These are phyloP conservation scores for Hypericum androsaemum DNA, from an alignment of 345 rosid genomes.

Conservation along the genomic window DNA sequence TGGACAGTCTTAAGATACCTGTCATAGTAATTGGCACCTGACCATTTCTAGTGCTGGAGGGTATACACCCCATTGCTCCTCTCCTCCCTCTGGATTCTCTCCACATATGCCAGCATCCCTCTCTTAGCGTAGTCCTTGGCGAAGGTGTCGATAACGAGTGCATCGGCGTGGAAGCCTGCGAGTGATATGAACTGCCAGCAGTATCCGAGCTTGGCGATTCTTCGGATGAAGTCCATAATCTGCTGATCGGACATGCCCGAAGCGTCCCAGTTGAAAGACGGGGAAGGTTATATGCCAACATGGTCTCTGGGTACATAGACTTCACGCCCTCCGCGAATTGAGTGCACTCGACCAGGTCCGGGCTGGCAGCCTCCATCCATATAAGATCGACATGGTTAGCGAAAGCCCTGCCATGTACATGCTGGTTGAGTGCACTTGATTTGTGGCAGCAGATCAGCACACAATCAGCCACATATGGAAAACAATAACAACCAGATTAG, in stretches of 20 bases:
- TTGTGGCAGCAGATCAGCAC: no score
- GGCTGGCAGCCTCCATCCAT: constrained; percentile 95
- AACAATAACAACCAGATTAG: no score
- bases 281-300: constrained; percentile 95
- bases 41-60: no score
- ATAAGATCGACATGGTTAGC: constrained; percentile 66
- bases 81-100: no score
- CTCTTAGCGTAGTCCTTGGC: no score
- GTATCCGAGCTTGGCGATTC: constrained; percentile 66
- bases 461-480: no score
- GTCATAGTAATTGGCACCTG: no score
- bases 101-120: no score
- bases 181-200: constrained; percentile 97
- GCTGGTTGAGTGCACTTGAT: constrained; percentile 66
- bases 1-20: constrained; percentile 71
- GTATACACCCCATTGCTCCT: no score
- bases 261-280: constrained; percentile 95
- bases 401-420: no score
- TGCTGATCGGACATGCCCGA: constrained; percentile 78
- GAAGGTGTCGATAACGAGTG: constrained; percentile 70
- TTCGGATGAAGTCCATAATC: constrained; percentile 78
- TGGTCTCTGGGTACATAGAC: constrained; percentile 50
- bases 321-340: no score
- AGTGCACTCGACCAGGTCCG: constrained; percentile 66
- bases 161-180: constrained; percentile 91